These are phyloP conservation scores for Boletus sp. DNA, from an alignment of 768 basidiomycete genomes.

Conservation along the genomic window DNA sequence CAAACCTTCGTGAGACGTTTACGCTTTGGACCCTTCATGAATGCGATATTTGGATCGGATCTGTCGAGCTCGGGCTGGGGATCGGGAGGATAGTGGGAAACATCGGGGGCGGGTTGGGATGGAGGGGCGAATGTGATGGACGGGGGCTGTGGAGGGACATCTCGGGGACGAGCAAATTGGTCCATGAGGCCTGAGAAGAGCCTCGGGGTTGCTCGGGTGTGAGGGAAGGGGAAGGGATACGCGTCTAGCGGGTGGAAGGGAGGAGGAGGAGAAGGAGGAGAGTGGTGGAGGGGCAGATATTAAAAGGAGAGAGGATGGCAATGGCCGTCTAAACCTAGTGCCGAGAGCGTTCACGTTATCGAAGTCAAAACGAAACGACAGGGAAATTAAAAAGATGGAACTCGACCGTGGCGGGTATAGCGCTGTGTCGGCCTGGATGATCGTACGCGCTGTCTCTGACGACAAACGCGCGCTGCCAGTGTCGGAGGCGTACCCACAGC, in stretches of 20 bases:
- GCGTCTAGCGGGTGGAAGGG: conserved; percentile 4
- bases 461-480: conserved; percentile 10
- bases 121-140: conserved; percentile 26
- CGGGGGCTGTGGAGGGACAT: conserved; percentile 12
- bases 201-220: not conserved
- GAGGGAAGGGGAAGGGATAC: conserved; percentile 1
- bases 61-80: conserved; percentile 25
- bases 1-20: conserved; percentile 53
- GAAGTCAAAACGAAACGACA: conserved; percentile 20
- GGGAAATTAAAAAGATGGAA: conserved; percentile 14
- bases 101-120: conserved; percentile 21
- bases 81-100: conserved; percentile 21
- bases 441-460: conserved; percentile 4
- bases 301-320: conserved; percentile 23
- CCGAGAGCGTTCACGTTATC: conserved; percentile 25
- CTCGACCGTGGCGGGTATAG: not conserved
- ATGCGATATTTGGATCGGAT: conserved; percentile 36
- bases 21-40: conserved; percentile 52
- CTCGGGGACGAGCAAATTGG: conserved; percentile 29
- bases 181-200: conserved; percentile 34
- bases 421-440: not conserved
- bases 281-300: conserved; percentile 18
- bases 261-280: not conserved
- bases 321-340: conserved; percentile 31
- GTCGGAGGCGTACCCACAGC: conserved; percentile 3